Conservation (phyloP, 2,329 filamentous ascomycete genomes). For the Hymenoscyphus salicellus region DNA sequence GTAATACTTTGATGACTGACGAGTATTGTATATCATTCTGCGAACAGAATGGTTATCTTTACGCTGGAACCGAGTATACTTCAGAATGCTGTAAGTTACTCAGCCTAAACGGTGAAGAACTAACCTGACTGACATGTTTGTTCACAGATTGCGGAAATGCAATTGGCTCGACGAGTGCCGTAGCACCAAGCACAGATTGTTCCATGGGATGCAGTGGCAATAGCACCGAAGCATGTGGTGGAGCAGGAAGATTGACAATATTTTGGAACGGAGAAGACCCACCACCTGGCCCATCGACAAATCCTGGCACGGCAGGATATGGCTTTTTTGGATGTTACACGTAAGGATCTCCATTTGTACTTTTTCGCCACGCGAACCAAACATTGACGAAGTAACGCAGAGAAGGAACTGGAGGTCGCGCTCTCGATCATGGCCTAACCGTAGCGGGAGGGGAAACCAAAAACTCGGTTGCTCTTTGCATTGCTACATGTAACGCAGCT, state of each 20-base stretch:
- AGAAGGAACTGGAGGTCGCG: conserved; percentile 23
- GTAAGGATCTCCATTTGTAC: conserved; percentile 12
- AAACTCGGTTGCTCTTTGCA: conserved; percentile 26
- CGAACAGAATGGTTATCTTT: conserved; percentile 21
- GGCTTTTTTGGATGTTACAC: conserved; percentile 27
- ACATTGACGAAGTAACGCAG: conserved; percentile 10
- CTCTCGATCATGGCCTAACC: conserved; percentile 17
- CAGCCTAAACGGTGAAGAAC: background rate
- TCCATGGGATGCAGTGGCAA: conserved; percentile 33
- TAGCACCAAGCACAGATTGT: conserved; percentile 23
- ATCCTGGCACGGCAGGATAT: conserved; percentile 20
- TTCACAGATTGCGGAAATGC: conserved; percentile 24
- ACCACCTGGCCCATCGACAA: conserved; percentile 21
- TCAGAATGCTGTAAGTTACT: conserved; percentile 29
- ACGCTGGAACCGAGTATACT: conserved; percentile 30
- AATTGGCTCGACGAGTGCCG: conserved; percentile 15
- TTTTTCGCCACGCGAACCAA: background rate
- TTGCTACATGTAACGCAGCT: conserved; percentile 21
- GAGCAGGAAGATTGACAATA: conserved; percentile 21
- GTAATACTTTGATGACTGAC: conserved; percentile 23
- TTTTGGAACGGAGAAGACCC: conserved; percentile 29
- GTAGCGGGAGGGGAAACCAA: conserved; percentile 21
- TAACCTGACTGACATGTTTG: background rate
- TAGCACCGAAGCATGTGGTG: conserved; percentile 31
- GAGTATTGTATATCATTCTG: conserved; percentile 29